Conservation (phyloP, 1,284 basidiomycete genomes). For the Cutaneotrichosporon mucoides region DNA sequence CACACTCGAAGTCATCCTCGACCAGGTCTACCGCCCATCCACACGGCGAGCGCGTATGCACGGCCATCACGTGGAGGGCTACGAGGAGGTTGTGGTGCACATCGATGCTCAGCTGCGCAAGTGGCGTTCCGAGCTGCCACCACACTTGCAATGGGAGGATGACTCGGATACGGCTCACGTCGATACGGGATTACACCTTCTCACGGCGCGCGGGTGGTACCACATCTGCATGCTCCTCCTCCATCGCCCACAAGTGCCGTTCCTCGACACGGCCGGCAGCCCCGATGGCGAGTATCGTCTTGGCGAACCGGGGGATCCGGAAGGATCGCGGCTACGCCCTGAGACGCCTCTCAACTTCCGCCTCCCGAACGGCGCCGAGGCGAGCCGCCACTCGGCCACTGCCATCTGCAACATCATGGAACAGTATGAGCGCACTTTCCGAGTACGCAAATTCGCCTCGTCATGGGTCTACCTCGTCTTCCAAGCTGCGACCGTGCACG, state of each 20-base stretch:
- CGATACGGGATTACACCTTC: constrained; percentile 12
- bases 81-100: constrained; percentile 17
- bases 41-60: constrained; percentile 20
- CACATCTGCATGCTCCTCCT: constrained; percentile 16
- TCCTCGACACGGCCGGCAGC: constrained; percentile 10
- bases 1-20: constrained; percentile 17
- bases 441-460: constrained; percentile 16
- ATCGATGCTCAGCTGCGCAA: constrained; percentile 16
- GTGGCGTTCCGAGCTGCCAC: constrained; percentile 13
- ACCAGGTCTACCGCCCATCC: constrained; percentile 18
- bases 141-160: constrained; percentile 20
- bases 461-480: constrained; percentile 21
- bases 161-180: constrained; percentile 12
- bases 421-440: constrained; percentile 15
- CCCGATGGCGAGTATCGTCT: constrained; percentile 1
- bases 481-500: constrained; percentile 19
- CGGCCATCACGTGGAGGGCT: constrained; percentile 17
- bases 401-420: constrained; percentile 19
- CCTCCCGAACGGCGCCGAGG: constrained; percentile 11
- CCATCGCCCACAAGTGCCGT: constrained; percentile 20
- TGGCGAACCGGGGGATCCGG: neutral
- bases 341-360: constrained; percentile 1
- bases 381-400: constrained; percentile 10
- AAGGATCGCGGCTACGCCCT: no score
- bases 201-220: constrained; percentile 20